These are phyloP conservation scores for Eucalyptus marginata DNA, from an alignment of 345 rosid genomes.

Conservation along the genomic window DNA sequence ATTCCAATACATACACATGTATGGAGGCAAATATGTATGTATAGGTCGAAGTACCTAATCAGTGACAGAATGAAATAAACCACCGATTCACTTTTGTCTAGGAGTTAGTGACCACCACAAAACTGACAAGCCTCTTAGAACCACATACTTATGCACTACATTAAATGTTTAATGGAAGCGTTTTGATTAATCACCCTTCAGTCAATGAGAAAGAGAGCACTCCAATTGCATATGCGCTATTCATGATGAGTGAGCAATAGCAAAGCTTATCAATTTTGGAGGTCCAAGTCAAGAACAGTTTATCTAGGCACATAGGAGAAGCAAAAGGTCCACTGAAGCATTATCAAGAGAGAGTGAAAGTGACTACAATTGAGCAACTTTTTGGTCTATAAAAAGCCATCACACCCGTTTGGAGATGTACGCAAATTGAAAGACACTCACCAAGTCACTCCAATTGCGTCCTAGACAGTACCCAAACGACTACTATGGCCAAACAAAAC, in stretches of 20 bases:
- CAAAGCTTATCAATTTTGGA: slow-evolving; percentile 1
- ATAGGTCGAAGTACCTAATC: not conserved
- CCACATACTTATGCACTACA: not conserved
- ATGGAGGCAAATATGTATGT: not conserved
- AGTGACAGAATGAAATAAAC: not conserved
- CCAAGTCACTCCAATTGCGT: not conserved
- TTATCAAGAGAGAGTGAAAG: not conserved
- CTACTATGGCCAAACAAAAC: not conserved
- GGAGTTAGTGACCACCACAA: not conserved
- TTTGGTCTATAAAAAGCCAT: not conserved
- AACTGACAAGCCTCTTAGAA: not conserved
- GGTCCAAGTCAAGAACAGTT: not conserved
- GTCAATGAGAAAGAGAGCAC: not conserved
- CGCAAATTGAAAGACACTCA: slow-evolving; percentile 16
- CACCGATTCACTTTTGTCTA: not conserved
- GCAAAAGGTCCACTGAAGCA: not conserved
- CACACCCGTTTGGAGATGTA: not conserved
- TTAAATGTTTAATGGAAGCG: not conserved
- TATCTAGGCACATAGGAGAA: not conserved
- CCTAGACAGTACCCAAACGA: not conserved
- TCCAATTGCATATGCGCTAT: not conserved
- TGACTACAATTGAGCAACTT: not conserved
- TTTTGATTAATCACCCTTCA: not conserved
- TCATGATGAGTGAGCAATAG: not conserved
- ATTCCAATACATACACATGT: not conserved